Base-by-base conservation (phyloP, 2,329 filamentous ascomycete genomes). In the Colletotrichum gloeosporioides region DNA sequence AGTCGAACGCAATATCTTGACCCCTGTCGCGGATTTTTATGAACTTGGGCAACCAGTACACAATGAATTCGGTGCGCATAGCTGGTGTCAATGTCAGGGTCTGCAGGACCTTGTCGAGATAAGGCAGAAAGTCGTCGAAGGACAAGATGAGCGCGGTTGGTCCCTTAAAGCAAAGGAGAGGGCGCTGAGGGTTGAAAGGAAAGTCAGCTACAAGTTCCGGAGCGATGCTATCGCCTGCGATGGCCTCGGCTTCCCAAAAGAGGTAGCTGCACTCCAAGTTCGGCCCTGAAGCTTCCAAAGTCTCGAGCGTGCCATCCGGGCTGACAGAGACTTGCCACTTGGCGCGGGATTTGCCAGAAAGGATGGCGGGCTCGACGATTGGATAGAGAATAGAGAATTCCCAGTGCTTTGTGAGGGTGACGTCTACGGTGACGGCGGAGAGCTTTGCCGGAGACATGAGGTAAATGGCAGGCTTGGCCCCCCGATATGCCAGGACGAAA, bases 41-140 rank as follows among this genome's bases (percentile, higher is more conserved):
- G 16, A 78, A 74, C 16, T 72, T 53, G 15, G 73, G 77, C 5
- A 77, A 44, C 78, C 77, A 79, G 62, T 71, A 67, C 2, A 77
- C 59, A 27, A 77, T 69, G 64, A 79, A 78, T 13, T 77, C 76
- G 39, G 77, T 73, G 6, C 71, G 65, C 78, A 79, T 79, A 4
- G 69, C 69, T 3, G 72, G 32, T 8, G 69, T 76, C n/a, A 79
- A 64, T 13, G 34, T 55, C 4, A 77, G 63, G 22, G 55, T n/a
- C 15, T 44, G n/a, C 4, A 79, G 73, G 18, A 65, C 36, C 6
- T 16, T 18, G 8, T 78, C 71, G n/a, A 79, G 67, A 25, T 73
- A 75, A 36, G 36, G 32, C 13, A 78, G 18, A 53, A 76, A 59
- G 15, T 71, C 25, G 25, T 32, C 44, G 49, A 74, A 75, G 8